Conservation (phyloP, 352 stramenopile genomes). For the Pythium diclinum region DNA sequence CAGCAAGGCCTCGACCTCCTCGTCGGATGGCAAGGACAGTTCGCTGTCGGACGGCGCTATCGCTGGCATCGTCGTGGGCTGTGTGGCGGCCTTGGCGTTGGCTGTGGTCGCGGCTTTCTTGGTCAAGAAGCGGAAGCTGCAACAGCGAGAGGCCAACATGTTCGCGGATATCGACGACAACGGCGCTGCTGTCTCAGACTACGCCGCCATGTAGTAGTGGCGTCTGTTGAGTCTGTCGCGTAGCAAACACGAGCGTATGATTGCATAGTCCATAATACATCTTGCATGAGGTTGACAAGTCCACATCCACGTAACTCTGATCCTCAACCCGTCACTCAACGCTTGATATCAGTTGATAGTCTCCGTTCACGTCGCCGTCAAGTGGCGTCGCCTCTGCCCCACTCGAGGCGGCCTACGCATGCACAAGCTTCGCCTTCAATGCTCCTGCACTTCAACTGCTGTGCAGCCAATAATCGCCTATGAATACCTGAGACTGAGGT, state of each 20-base stretch:
- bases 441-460: too few relatives aligned
- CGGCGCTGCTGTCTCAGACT: conserved; percentile 36
- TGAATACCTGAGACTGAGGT: not conserved
- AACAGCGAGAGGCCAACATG: conserved; percentile 35
- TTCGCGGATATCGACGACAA: conserved; percentile 46
- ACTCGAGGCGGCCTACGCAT: too few relatives aligned
- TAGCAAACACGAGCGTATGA: not conserved
- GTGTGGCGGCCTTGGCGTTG: conserved; percentile 20
- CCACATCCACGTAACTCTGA: too few relatives aligned
- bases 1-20: conserved; percentile 17
- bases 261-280: not conserved
- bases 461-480: too few relatives aligned
- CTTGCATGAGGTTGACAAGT: too few relatives aligned
- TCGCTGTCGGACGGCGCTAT: conserved; percentile 22
- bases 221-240: not conserved
- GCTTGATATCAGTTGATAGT: too few relatives aligned
- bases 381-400: too few relatives aligned
- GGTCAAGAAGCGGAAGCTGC: conserved; percentile 30
- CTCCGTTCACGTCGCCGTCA: too few relatives aligned
- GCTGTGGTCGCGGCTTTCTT: conserved; percentile 23
- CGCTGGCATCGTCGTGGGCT: conserved; percentile 32
- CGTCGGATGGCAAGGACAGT: conserved; percentile 1
- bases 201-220: conserved; percentile 40
- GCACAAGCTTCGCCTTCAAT: too few relatives aligned
- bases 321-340: too few relatives aligned